Base-by-base conservation (phyloP, 768 basidiomycete species). In the Hericium rajendrae region DNA sequence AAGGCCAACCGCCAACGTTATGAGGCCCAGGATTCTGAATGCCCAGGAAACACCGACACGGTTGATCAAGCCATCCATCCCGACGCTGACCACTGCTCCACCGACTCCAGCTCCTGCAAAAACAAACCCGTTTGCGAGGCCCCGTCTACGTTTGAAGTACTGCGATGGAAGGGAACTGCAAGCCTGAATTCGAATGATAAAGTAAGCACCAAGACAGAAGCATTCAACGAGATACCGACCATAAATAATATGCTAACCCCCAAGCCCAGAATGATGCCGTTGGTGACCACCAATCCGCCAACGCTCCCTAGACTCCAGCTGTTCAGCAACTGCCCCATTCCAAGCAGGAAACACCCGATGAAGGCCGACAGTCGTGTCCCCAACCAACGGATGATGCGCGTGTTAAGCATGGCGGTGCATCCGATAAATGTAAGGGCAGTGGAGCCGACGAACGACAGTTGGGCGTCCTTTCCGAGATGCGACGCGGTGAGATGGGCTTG, bases 61-160 rank as follows among this genome's bases (percentile, higher is more conserved):
- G 40, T 67, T 58, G 9, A 71, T 64, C 43, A 71, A 64, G 6
- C 61, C 46, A 37, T 69, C 64, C 53, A 70, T 65, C 28, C 59
- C 55, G 24, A 72, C 61, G 16, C 64, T 68, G 22, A 65, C 63
- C 9, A 69, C 58, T 16, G 65, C 71, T 41, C 68, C 72, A 28
- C 71, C 69, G 16, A 71, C 59, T 6, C 70, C 72, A 20, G 64
- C 67, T 10, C 68, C 65, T 2, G 65, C 65, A 56, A 70, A 70
- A 12, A 72, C 71, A 50, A 73, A 58, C 40, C 69, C 71, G 15
- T 70, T 73, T 10, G 73, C 68, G 5, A 71, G 59, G 6, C 70
- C 71, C 5, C 68, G 68, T 37, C 57, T 65, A 53, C 63, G 64
- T 41, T 64, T 67, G 59, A 73, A 72, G 66, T 70, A 72, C 38